phyloP scores from a whole-genome alignment of 2,329 filamentous ascomycete genomes.

The Aureobasidium sp. region DNA sequence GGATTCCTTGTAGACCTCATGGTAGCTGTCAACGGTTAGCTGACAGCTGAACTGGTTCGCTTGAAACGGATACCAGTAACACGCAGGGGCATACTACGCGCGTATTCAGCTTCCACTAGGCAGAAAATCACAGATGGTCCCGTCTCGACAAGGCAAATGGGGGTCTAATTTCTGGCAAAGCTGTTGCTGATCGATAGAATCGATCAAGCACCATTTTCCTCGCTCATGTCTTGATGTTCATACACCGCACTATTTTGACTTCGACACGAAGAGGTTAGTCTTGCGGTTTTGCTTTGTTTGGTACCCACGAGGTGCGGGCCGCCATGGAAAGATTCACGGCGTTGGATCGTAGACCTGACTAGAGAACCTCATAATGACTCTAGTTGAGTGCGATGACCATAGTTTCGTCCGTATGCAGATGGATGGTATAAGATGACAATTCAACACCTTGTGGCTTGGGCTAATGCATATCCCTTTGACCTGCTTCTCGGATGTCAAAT shows the following conservation, averaged over 20 bases:
- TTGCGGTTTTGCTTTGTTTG: background rate
- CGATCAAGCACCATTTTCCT: background rate
- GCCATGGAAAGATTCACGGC: background rate
- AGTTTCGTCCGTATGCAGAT: background rate
- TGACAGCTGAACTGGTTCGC: background rate
- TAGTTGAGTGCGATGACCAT: background rate
- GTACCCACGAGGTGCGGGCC: constrained; percentile 1
- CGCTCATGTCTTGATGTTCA: background rate
- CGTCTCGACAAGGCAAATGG: background rate
- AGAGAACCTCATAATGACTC: background rate
- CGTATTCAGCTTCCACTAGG: background rate
- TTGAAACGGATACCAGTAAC: background rate
- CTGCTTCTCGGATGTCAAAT: background rate
- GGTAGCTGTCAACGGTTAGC: constrained; percentile 2
- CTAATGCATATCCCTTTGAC: background rate
- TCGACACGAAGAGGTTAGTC: background rate
- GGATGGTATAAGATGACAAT: background rate
- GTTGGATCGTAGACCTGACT: background rate
- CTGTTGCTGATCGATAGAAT: background rate
- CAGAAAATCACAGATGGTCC: background rate
- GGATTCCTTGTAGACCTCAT: background rate
- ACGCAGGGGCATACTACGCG: background rate
- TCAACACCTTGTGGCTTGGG: background rate
- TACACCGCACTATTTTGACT: background rate
- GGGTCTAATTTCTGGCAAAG: background rate